Evolutionary conservation across 2,329 filamentous ascomycete genomes (phyloP).

Genomic region (Intubia oerlemansii): DNA sequence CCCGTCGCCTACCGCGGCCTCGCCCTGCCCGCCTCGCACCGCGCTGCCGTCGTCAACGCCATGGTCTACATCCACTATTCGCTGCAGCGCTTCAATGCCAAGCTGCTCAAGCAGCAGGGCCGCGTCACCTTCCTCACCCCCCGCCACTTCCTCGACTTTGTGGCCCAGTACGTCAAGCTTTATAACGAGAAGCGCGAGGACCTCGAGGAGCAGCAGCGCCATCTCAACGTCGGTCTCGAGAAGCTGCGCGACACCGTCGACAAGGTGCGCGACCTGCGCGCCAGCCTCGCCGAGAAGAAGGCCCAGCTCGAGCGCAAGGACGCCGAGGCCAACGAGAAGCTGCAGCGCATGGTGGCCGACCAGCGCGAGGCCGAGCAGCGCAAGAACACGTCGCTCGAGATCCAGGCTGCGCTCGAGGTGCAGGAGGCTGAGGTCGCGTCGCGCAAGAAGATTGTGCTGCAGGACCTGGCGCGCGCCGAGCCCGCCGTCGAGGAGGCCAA

Average conservation of each 20-base stretch:
- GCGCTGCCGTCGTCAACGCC: constrained; percentile 82
- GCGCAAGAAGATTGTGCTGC: constrained; percentile 64
- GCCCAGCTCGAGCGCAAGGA: constrained; percentile 83
- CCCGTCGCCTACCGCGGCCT: constrained; percentile 83
- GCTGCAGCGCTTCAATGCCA: constrained; percentile 70
- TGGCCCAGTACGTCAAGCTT: constrained; percentile 89
- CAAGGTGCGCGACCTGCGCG: constrained; percentile 82
- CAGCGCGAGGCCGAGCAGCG: constrained; percentile 86
- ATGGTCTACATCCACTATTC: constrained; percentile 99
- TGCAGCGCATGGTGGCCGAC: constrained; percentile 92
- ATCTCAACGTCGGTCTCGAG: constrained; percentile 94
- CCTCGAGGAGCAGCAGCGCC: constrained; percentile 92
- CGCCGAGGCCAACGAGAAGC: constrained; percentile 86
- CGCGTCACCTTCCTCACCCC: constrained; percentile 86
- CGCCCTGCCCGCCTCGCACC: constrained; percentile 64
- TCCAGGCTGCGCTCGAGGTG: constrained; percentile 68
- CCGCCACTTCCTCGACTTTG: constrained; percentile 92
- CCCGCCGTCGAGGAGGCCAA: constrained; percentile 84
- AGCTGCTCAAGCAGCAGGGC: constrained; percentile 77
- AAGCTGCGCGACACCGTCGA: constrained; percentile 93
- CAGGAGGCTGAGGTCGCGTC: constrained; percentile 75
- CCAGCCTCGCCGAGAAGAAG: constrained; percentile 86
- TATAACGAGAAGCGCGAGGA: constrained; percentile 98
- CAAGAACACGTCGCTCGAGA: constrained; percentile 70
- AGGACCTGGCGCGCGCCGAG: constrained; percentile 76